phyloP scores from a whole-genome alignment of 2,329 filamentous ascomycete species.

The Aspergillus sp. region DNA sequence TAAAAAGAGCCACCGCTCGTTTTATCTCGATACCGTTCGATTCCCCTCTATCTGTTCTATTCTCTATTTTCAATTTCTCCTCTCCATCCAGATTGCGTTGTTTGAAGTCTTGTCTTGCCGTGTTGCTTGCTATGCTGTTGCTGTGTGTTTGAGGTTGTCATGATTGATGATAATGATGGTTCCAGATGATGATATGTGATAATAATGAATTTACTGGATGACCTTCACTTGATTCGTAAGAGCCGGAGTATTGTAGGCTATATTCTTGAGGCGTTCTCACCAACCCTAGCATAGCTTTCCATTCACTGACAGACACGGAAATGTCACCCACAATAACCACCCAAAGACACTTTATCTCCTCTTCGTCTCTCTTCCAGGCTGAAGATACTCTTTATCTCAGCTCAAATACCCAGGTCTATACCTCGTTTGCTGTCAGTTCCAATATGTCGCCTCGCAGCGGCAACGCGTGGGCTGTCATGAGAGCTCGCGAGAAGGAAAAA shows the following conservation, averaged over 20 bases:
- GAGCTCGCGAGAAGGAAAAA: constrained; percentile 10
- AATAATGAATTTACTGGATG: constrained; percentile 9
- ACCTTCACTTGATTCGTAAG: background rate
- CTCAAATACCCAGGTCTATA: background rate
- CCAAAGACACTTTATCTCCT: background rate
- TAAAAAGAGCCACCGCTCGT: constrained; percentile 14
- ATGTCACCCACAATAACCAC: too few species aligned
- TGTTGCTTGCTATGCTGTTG: background rate
- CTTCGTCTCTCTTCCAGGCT: too few species aligned
- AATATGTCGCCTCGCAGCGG: constrained; percentile 13
- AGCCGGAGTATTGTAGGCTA: too few species aligned
- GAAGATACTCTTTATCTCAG: too few species aligned
- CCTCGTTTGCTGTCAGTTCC: background rate
- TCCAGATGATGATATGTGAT: constrained; percentile 12
- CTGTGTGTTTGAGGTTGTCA: constrained; percentile 7
- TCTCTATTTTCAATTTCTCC: constrained; percentile 16
- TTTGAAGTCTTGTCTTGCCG: constrained; percentile 7
- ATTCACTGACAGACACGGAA: too few species aligned
- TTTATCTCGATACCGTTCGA: constrained; percentile 15
- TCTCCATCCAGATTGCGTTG: constrained; percentile 12
- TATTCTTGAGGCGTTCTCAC: too few species aligned
- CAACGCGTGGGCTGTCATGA: constrained; percentile 23
- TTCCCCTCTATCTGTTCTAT: constrained; percentile 32
- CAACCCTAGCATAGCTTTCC: too few species aligned
- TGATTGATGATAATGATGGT: constrained; percentile 8